Evolutionary conservation across 371 early-diverging fungal genomes (phyloP).

Genomic region (Mortierella sp.): DNA sequence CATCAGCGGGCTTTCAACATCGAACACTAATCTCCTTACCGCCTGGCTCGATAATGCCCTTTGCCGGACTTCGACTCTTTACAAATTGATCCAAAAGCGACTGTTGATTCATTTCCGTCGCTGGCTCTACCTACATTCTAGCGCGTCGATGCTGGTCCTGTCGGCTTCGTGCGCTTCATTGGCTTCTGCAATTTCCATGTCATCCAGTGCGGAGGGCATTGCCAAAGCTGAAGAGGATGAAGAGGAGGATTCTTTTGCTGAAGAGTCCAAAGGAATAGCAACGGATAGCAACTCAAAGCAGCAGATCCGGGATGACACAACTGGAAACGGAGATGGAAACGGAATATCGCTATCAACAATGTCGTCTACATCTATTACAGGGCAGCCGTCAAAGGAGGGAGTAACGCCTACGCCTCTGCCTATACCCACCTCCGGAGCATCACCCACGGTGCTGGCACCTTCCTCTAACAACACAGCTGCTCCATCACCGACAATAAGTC

Average conservation of each 20-base stretch:
- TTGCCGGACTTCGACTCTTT: constrained; percentile 34
- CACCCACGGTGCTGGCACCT: not conserved
- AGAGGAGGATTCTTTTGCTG: not conserved
- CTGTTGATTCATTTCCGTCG: constrained; percentile 51
- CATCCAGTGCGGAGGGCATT: not conserved
- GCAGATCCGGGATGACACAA: not conserved
- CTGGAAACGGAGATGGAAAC: constrained; percentile 4
- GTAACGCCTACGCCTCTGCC: too few species aligned
- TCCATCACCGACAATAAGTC: not conserved
- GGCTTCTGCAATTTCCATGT: constrained; percentile 43
- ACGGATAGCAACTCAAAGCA: not conserved
- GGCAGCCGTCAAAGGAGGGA: not conserved
- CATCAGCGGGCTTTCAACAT: constrained; percentile 9
- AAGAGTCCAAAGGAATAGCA: not conserved
- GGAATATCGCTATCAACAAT: not conserved
- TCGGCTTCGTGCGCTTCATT: constrained; percentile 46
- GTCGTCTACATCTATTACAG: not conserved
- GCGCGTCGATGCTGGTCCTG: constrained; percentile 40
- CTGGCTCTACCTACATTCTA: constrained; percentile 52
- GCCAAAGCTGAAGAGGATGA: constrained; percentile 21
- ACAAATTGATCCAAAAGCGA: constrained; percentile 44
- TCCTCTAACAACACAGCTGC: constrained; percentile 2
- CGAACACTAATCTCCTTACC: constrained; percentile 39
- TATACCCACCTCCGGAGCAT: not conserved
- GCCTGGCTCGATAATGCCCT: constrained; percentile 51